Percentiles rank a stretch among this genome's conserved stretches.
phyloP scores from a whole-genome alignment of 1,139 yeast genomes.

The Saccharomyces hybrid region DNA sequence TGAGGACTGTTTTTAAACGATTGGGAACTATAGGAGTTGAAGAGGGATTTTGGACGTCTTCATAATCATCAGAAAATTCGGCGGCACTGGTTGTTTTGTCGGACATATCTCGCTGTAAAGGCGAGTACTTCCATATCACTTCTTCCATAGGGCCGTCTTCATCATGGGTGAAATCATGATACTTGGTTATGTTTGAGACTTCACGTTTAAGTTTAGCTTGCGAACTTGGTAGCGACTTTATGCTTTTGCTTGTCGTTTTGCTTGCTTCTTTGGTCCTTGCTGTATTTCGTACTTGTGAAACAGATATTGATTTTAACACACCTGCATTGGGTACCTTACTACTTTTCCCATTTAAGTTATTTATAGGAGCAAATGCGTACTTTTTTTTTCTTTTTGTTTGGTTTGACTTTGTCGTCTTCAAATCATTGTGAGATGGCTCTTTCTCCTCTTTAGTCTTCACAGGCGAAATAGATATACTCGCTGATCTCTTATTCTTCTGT shows the following conservation, averaged over 20 bases:
- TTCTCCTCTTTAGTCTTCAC: constrained; percentile 9
- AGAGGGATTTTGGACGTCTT: constrained; percentile 18
- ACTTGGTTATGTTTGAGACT: neutral
- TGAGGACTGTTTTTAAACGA: constrained; percentile 22
- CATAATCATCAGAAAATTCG: constrained; percentile 12
- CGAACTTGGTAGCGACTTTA: neutral
- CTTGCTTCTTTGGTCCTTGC: constrained; percentile 7
- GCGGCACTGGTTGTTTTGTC: constrained; percentile 15
- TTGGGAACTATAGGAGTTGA: constrained; percentile 29
- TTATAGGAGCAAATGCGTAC: constrained; percentile 29
- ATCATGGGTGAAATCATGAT: neutral
- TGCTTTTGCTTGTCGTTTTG: constrained; percentile 1
- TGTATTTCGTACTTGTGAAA: constrained; percentile 27
- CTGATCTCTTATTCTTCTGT: constrained; percentile 15
- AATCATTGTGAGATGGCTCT: constrained; percentile 3
- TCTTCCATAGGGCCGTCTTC: constrained; percentile 23
- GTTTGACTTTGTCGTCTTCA: constrained; percentile 4
- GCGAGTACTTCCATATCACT: constrained; percentile 30
- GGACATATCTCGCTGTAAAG: constrained; percentile 14
- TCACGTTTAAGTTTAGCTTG: neutral
- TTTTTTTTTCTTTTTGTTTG: constrained; percentile 13
- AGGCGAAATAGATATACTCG: constrained; percentile 16
- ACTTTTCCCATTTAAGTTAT: constrained; percentile 15
- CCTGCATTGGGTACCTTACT: constrained; percentile 7
- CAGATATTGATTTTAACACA: constrained; percentile 27